Conservation (phyloP, 495 filamentous ascomycete genomes). For the Delitschia confertaspora region DNA sequence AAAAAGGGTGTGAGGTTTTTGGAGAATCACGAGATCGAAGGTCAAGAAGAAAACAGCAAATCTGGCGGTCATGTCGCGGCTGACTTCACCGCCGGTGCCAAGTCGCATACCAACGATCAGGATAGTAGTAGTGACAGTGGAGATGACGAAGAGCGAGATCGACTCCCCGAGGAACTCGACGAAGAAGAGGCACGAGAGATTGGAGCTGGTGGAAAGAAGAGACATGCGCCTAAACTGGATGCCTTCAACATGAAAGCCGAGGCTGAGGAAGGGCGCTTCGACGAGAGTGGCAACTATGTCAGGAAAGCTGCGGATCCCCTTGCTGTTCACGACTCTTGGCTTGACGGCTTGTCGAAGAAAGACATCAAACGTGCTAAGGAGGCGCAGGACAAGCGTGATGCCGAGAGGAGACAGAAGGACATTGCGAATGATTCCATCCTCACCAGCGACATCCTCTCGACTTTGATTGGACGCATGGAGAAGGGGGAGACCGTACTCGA, state of each 20-base stretch:
- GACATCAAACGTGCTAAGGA: constrained; percentile 82
- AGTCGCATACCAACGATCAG: constrained; percentile 13
- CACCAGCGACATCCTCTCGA: constrained; percentile 62
- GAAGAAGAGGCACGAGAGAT: too few relatives aligned
- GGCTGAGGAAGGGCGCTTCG: constrained; percentile 87
- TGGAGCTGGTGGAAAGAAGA: constrained; percentile 81
- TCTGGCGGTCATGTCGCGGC: constrained; percentile 58
- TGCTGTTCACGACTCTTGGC: constrained; percentile 83
- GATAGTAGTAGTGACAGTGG: constrained; percentile 54
- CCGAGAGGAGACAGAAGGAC: constrained; percentile 58
- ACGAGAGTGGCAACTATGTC: constrained; percentile 82
- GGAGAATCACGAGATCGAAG: constrained; percentile 54
- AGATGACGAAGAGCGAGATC: constrained; percentile 60
- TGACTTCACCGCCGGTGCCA: constrained; percentile 40
- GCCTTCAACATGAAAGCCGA: constrained; percentile 91
- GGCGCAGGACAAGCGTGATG: constrained; percentile 79
- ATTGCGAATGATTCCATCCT: constrained; percentile 63
- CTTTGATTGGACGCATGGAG: constrained; percentile 64
- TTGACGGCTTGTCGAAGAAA: constrained; percentile 85
- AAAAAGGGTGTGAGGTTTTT: constrained; percentile 24
- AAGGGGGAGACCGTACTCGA: constrained; percentile 83
- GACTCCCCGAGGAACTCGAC: constrained; percentile 61
- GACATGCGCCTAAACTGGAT: constrained; percentile 89
- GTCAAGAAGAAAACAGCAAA: constrained; percentile 68
- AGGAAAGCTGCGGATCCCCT: constrained; percentile 85